These are phyloP conservation scores for Austroboletus niveus DNA, from an alignment of 1,284 basidiomycete genomes.

Conservation along the genomic window DNA sequence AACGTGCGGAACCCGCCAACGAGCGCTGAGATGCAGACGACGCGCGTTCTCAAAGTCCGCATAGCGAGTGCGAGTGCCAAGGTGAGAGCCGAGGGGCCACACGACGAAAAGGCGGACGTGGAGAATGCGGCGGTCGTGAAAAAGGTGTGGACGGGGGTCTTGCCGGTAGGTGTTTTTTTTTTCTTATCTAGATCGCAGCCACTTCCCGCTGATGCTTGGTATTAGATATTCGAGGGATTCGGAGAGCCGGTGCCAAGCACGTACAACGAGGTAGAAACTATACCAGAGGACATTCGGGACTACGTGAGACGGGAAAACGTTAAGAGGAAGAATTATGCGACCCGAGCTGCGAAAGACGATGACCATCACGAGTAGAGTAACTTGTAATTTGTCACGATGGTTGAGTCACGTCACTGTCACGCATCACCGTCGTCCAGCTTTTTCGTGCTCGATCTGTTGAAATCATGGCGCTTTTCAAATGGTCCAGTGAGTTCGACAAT, in stretches of 20 bases:
- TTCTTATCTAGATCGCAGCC: not conserved
- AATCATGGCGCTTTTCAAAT: conserved; percentile 10
- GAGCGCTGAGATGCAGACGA: conserved; percentile 23
- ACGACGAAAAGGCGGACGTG: conserved; percentile 22
- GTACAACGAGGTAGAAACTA: conserved; percentile 15
- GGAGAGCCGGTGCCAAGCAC: conserved; percentile 23
- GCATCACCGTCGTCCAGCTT: too few relatives aligned
- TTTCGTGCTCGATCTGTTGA: too few relatives aligned
- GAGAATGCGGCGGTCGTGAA: conserved; percentile 12
- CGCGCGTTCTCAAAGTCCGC: conserved; percentile 23
- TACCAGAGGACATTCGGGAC: conserved; percentile 23
- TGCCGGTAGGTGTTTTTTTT: conserved; percentile 13
- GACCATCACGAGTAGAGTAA: not conserved
- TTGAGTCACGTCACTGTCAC: too few relatives aligned
- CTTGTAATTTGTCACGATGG: too few relatives aligned
- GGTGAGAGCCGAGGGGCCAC: conserved; percentile 21
- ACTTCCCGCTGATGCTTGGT: not conserved
- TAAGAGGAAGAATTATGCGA: conserved; percentile 23
- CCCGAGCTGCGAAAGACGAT: conserved; percentile 14
- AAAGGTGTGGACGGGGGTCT: conserved; percentile 26
- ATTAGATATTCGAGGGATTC: conserved; percentile 27
- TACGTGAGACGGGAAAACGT: conserved; percentile 22
- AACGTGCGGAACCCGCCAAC: conserved; percentile 23
- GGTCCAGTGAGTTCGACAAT: conserved; percentile 11
- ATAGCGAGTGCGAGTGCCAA: conserved; percentile 25